Percentiles rank a stretch among this genome's conserved stretches.
phyloP scores from a whole-genome alignment of 2,329 filamentous ascomycete genomes.

The Cadophora gregata region DNA sequence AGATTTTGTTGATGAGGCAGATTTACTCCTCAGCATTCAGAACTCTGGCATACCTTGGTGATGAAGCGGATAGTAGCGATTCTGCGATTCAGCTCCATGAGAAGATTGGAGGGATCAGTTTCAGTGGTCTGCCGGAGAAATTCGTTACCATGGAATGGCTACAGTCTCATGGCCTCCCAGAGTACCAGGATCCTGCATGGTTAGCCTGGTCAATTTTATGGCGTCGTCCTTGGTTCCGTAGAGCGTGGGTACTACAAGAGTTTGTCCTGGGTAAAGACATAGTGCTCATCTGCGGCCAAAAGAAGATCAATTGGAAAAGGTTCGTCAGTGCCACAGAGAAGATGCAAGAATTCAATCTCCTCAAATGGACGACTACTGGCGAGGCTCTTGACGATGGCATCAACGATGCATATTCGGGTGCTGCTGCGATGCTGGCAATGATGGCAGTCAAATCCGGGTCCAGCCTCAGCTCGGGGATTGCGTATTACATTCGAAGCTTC shows the following conservation, averaged over 20 bases:
- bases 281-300: not conserved
- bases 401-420: not conserved
- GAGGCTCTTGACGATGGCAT: not conserved
- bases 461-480: not conserved
- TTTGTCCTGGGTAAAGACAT: slow-evolving; percentile 15
- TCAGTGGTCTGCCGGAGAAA: not conserved
- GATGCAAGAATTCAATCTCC: not conserved
- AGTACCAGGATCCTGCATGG: not conserved
- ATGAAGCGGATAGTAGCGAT: slow-evolving; percentile 20
- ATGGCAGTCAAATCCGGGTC: slow-evolving; percentile 6
- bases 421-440: not conserved
- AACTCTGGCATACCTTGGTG: slow-evolving; percentile 37
- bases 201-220: slow-evolving; percentile 9
- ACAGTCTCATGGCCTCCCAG: not conserved
- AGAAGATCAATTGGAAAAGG: not conserved
- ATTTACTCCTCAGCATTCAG: slow-evolving; percentile 34
- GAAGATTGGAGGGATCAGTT: slow-evolving; percentile 7
- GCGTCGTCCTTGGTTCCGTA: slow-evolving; percentile 19
- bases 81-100: slow-evolving; percentile 21
- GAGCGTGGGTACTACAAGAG: slow-evolving; percentile 26
- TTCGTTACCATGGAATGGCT: not conserved
- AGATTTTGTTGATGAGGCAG: slow-evolving; percentile 35
- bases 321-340: not conserved
- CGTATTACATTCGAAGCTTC: not conserved
- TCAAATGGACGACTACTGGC: not conserved